Base-by-base conservation (phyloP, 108 stramenopile species). In the Discostella pseudostelligera region DNA sequence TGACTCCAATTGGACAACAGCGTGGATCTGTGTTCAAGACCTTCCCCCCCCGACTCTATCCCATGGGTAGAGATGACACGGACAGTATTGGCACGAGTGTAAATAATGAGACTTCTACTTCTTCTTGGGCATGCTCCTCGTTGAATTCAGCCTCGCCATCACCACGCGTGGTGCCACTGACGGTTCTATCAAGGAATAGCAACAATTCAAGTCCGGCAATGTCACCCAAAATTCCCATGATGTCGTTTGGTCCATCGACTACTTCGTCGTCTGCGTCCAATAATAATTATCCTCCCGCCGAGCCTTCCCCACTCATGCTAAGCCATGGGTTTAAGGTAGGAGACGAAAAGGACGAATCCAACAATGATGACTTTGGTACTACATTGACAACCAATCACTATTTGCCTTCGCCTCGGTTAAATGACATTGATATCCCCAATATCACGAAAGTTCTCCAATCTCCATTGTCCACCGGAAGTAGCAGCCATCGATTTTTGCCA, bases 131-230 rank as follows among this genome's bases (percentile, higher is more conserved):
- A n/a, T 20, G 46, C 0, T 26, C 12, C 21, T 22, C 49, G 4
- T 22, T 16, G 21, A 25, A 13, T 22, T 51, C 50, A 0, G 13
- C 67, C 11, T 59, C 57, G 16, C 46, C 62, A 21, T 64, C 70
- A 1, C 29, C 55, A 16, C 64, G 65, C 28, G 21, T 54, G 16
- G 72, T 74, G 11, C 65, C 65, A 0, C 65, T 74, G 9, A 74
- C 57, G 14, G 65, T 74, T 13, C 50, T 74, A n/a, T 74, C 72
- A 0, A 59, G 72, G 53, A 59, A 74, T 55, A 64, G 72, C 57
- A 66, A 58, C 44, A 6, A 22, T n/a, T n/a, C n/a, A 32, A 20
- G 39, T 6, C 8, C 21, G 6, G n/a, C 47, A 32, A 20, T 56
- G 0, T 19, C 57, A 12, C 39, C 35, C 4, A 22, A 3, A 12